Evolutionary conservation across 2,329 filamentous ascomycete genomes (phyloP), one percentile per base, ranked within the genome.

Genomic region (Cercospora zeae-maydis): DNA sequence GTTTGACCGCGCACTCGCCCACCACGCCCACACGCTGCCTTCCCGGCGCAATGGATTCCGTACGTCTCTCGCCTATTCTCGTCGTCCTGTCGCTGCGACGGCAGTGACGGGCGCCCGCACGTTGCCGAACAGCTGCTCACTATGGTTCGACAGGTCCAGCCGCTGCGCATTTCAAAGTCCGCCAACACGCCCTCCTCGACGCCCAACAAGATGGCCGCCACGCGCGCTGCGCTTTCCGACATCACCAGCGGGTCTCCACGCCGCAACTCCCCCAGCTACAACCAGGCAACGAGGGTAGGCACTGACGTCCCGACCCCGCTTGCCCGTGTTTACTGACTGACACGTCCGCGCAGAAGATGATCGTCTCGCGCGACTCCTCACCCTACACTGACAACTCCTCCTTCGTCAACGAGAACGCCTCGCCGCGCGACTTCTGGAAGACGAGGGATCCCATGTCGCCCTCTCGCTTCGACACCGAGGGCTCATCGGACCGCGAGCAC

Each of bases 251-350:
- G 90, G 66, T 91, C 93, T 78, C 88, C 87, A 77, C 86, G 93
- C 75, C 86, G 93, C 72, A 98, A 98, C 80, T 97, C 93, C 56
- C 92, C 93, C 58, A 96, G 90, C 81, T 96, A 89, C 86, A 92
- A 89, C 72, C 89, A 93, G 76, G 77, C 80, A 65, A 82, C 80
- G 63, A 92, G 90, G 84, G 89, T 93, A 52, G 56, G 61, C 45
- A 27, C 47, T 21, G 45, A n/a, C 59, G n/a, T 49, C 37, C 45
- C 39, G 16, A 37, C 57, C 49, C 45, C 45, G 39, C 42, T n/a
- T 51, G 31, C 47, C 39, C 58, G 39, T 62, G 42, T 59, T 58
- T 61, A 68, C 61, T 67, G 75, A 72, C 62, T 53, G 37, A 56
- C 58, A 66, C 37, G 37, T 71, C 73, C 52, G 51, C 36, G 65